These are phyloP conservation scores for Dictyostelium firmibasis DNA, from an alignment of 78 protist species.

Conservation along the genomic window DNA sequence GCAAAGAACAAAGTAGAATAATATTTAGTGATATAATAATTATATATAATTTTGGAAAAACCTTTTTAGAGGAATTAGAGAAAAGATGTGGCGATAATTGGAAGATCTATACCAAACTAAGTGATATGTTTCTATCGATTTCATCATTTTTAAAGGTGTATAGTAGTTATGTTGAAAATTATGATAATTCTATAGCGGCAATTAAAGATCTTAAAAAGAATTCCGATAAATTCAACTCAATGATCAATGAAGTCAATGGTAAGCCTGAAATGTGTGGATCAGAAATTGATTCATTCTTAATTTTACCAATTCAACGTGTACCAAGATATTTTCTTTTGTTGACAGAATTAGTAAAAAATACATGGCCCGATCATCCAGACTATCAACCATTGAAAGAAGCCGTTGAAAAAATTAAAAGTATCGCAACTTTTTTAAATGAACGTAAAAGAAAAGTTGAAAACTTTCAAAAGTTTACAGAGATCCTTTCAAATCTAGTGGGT, in stretches of 20 bases:
- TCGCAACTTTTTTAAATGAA: slow-evolving; percentile 66
- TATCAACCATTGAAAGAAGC: slow-evolving; percentile 37
- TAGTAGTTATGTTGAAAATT: slow-evolving; percentile 44
- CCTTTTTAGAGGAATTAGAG: background rate
- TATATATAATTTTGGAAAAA: slow-evolving; percentile 42
- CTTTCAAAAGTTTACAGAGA: slow-evolving; percentile 22
- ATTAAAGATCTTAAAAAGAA: slow-evolving; percentile 15
- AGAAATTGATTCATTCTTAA: slow-evolving; percentile 54
- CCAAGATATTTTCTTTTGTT: slow-evolving; percentile 69
- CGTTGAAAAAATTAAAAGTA: slow-evolving; percentile 16
- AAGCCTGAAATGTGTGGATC: background rate
- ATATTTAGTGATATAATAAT: slow-evolving; percentile 56
- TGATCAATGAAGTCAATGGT: background rate
- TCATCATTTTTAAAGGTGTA: slow-evolving; percentile 57
- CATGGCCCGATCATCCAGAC: slow-evolving; percentile 58
- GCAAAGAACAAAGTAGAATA: slow-evolving; percentile 10
- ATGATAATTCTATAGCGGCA: background rate
- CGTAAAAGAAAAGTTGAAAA: slow-evolving; percentile 56
- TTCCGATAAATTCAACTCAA: background rate
- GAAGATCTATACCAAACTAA: background rate
- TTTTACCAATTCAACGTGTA: slow-evolving; percentile 83
- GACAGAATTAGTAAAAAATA: slow-evolving; percentile 65
- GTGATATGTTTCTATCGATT: slow-evolving; percentile 39
- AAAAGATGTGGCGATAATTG: slow-evolving; percentile 3
- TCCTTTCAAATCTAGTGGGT: background rate